phyloP scores from a whole-genome alignment of 495 filamentous ascomycete species.

The Aspergillus baeticus region DNA sequence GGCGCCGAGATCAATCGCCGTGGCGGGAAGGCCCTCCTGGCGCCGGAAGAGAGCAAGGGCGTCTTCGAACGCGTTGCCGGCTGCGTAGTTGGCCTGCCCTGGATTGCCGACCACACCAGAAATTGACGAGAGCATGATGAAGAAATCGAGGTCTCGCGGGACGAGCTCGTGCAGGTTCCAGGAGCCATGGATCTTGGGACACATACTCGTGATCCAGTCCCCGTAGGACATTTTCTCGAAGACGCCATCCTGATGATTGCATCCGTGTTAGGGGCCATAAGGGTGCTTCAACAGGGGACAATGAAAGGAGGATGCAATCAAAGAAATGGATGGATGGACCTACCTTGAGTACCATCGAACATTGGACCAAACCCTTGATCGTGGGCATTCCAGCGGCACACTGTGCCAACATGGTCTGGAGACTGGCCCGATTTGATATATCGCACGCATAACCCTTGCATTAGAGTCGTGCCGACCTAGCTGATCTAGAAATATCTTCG shows the following conservation, averaged over 20 bases:
- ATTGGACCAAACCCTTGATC: neutral
- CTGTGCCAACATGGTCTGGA: neutral
- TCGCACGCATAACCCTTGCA: neutral
- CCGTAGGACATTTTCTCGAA: neutral
- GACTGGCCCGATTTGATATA: neutral
- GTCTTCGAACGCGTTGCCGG: slow-evolving; percentile 53
- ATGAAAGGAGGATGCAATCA: neutral
- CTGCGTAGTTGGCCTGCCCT: slow-evolving; percentile 59
- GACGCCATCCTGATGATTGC: neutral
- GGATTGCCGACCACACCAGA: slow-evolving; percentile 50
- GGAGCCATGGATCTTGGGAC: slow-evolving; percentile 16
- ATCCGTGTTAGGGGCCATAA: neutral
- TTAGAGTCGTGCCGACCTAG: neutral
- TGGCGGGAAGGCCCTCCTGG: slow-evolving; percentile 25
- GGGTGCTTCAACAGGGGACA: neutral
- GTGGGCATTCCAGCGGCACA: neutral
- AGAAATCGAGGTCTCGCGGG: slow-evolving; percentile 53
- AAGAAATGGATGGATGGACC: too few relatives aligned
- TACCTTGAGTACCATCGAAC: neutral
- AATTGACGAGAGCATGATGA: slow-evolving; percentile 57
- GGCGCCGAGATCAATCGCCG: slow-evolving; percentile 15
- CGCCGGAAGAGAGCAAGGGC: slow-evolving; percentile 29
- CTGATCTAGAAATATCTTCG: neutral
- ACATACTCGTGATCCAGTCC: neutral
- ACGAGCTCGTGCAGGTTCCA: slow-evolving; percentile 28